Base-by-base conservation (phyloP, 176 grass and related monocot genomes). In the Zoysia pacifica region DNA sequence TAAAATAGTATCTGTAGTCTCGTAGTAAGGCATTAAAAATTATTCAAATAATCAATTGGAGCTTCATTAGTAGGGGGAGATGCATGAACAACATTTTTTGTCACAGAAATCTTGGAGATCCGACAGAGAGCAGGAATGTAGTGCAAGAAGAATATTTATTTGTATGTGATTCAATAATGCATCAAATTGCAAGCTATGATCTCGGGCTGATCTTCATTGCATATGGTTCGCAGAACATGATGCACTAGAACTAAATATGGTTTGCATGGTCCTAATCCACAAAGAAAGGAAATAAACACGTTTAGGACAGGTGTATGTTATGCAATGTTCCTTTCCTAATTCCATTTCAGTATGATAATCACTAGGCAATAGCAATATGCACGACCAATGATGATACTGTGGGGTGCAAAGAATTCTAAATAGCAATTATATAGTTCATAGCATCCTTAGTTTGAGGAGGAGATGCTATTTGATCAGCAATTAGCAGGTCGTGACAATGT, bases 11-110 rank as follows among this genome's bases (percentile, higher is more conserved):
- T 55, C 20, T 6, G 1, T 59, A 20, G 16, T 59, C 55, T 59
- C 7, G 64, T 79, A 42, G 41, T 45, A 56, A 86, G 42, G 28
- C 28, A 71, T 66, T 4, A 56, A 6, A 67, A 5, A 48, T 28
- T 71, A 3, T 3, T 67, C 43, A 74, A 45, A 58, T 81, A 63
- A 82, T 48, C 44, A 82, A 59, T 79, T 51, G 65, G 20, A 81
- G 76, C 12, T 53, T 79, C 61, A 39, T 9, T 72, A 65, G 50
- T 54, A 38, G 28, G 43, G 1, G 0, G 15, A 62, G 36, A 86
- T 42, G 61, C 51, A 65, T 42, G 10, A 50, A 67, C 50, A 70
- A 62, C 62, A 72, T 0, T 12, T 73, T 28, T 12, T 44, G 12
- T 53, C 50, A 73, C 42, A 8, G 72, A 46, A 82, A 64, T 7